Evolutionary conservation across 139 green algal species (phyloP), one percentile per base, ranked within the genome.

Genomic region (Eudorina sp.): DNA sequence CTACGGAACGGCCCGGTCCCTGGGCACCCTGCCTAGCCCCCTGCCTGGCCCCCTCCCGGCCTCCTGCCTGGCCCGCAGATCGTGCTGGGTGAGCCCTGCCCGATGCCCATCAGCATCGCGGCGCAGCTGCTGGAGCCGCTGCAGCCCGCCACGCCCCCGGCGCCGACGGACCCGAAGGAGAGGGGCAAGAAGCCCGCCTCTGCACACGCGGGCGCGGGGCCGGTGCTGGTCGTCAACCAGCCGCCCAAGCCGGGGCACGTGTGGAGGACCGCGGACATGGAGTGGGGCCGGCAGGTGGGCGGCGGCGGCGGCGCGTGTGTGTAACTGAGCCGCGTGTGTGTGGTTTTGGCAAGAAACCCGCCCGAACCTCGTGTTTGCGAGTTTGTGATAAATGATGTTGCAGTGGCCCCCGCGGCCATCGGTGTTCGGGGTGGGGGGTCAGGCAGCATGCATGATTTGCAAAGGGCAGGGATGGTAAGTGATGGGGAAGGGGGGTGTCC

Each of bases 111-210:
- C 23, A 64, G 45, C 2, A 36, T 89, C 19, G 58, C 84, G 3
- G 84, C 84, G 21, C 84, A 89, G 84, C 41, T 89, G 73, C 53
- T 41, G 66, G 34, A 68, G 64, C 41, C 62, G 64, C 46, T 88
- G 62, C 82, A 46, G 31, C 82, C 82, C 8, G 34, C 40, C 25
- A 21, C 58, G 14, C 48, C 46, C 14, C 34, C 82, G 21, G 19
- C 46, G 73, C 73, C 43, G n/a, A 4, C 27, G 8, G 73, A 62
- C n/a, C 31, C 34, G 21, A 74, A 79, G 53, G n/a, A 43, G 23
- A 40, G 43, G 36, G 45, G 1, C 55, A 53, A 40, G 53, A n/a
- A 38, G 23, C 34, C 82, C 14, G 8, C 46, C 34, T n/a, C 80
- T 31, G 58, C 80, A 16, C 53, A 60, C 4, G 53, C 29, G 48